A percentile compares a stretch with the other conserved stretches of the same genome.
Conservation (phyloP, 1,284 basidiomycete species). For the Neotropicomus parvogracilis region DNA sequence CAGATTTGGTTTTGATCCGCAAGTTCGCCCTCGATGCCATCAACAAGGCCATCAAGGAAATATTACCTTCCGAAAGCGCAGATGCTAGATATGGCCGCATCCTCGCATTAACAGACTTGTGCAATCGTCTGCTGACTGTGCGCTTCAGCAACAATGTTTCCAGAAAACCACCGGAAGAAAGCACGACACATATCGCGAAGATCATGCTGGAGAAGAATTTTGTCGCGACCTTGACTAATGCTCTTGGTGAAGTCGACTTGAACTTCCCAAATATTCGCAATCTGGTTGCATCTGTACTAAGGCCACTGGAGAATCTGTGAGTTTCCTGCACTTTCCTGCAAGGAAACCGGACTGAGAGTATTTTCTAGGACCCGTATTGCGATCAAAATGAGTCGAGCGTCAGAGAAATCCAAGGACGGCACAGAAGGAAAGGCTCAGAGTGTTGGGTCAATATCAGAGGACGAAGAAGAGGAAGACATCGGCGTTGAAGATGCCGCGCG, state of each 20-base stretch:
- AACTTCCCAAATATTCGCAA: conserved; percentile 92
- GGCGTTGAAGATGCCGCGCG: conserved; percentile 44
- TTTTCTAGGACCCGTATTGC: conserved; percentile 83
- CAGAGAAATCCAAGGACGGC: conserved; percentile 66
- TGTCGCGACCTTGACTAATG: conserved; percentile 84
- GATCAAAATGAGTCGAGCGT: conserved; percentile 91
- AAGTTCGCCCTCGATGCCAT: conserved; percentile 90
- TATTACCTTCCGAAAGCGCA: conserved; percentile 59
- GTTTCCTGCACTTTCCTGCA: conserved; percentile 29
- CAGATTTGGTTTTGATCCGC: conserved; percentile 80
- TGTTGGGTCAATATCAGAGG: conserved; percentile 58
- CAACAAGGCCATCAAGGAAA: conserved; percentile 84
- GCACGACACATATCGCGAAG: conserved; percentile 90
- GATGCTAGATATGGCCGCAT: conserved; percentile 87
- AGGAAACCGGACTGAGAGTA: conserved; percentile 6
- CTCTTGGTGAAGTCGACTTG: conserved; percentile 90
- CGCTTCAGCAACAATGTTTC: conserved; percentile 56
- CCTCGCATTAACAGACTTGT: conserved; percentile 84
- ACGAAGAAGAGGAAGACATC: conserved; percentile 60
- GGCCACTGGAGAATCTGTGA: conserved; percentile 87
- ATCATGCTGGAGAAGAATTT: conserved; percentile 99
- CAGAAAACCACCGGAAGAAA: conserved; percentile 73
- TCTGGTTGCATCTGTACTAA: conserved; percentile 81
- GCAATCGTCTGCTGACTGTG: conserved; percentile 83
- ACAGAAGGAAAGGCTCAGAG: conserved; percentile 51